Base-by-base conservation (phyloP, 352 stramenopile species). In the Phytophthora vignae region DNA sequence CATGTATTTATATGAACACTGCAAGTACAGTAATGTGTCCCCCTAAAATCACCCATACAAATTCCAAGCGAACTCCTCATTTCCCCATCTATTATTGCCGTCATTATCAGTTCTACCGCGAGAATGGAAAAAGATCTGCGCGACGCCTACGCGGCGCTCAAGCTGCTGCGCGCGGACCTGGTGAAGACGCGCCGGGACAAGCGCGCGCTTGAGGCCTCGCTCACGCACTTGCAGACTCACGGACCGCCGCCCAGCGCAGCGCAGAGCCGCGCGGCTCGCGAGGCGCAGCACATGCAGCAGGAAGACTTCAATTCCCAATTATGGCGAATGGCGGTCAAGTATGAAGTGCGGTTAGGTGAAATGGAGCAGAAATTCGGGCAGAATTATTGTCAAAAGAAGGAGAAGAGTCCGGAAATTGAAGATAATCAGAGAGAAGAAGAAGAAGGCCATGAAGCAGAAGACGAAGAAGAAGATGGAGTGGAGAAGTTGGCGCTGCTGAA, bases 81-180 rank as follows among this genome's bases (percentile, higher is more conserved):
- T 12, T 8, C 11, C 33, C 12, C 33, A 40, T 40, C 19, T 31
- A 36, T 49, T 10, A 40, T 17, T 17, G 27, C 29, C 12, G n/a
- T 49, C 60, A 64, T 61, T 64, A 60, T 63, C 63, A 71, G 42
- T 71, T 71, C 29, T 8, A 7, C 53, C 31, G 25, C 10, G 8
- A 21, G 4, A 15, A 82, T 87, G 74, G 81, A 89, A 10, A 83
- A 83, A 64, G 79, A 90, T 48, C 67, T 89, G n/a, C 78, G 77
- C 42, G 79, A 89, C 54, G 81, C 78, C 2, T 85, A 81, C 56
- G 69, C 72, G n/a, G 77, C 81, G 21, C 71, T 87, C 11, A 78
- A 76, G 69, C 74, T 89, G 54, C 62, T 89, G 46, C 81, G 74
- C 27, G 70, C 71, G 0, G 77, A 89, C 44, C 64, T 87, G 60